A percentile compares a stretch with the other conserved stretches of the same genome.
Evolutionary conservation across 2,329 filamentous ascomycete species (phyloP).

Genomic region (Botrytis fabae): DNA sequence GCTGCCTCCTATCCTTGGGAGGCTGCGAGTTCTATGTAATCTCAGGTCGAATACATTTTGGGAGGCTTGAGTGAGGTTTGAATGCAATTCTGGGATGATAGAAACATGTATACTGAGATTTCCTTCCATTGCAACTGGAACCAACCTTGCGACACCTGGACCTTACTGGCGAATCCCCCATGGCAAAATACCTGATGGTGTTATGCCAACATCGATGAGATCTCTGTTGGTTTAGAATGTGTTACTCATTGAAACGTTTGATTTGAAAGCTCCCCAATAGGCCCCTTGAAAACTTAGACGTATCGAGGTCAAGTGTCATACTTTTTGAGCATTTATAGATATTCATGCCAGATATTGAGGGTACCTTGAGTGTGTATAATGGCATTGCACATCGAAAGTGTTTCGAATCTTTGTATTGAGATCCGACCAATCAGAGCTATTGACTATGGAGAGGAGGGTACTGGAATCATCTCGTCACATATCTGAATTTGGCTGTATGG

Average conservation of each 20-base stretch:
- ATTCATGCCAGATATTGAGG: neutral
- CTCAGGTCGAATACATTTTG: neutral
- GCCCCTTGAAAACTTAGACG: neutral
- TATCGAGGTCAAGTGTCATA: neutral
- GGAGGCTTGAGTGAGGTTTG: neutral
- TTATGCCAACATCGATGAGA: neutral
- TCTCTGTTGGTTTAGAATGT: neutral
- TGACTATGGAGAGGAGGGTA: neutral
- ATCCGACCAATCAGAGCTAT: neutral
- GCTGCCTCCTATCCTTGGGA: too few relatives aligned
- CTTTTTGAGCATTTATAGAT: neutral
- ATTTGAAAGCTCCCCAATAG: neutral
- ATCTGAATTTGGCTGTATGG: too few relatives aligned
- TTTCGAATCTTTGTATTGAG: neutral
- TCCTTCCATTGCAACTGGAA: neutral
- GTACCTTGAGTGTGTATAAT: neutral
- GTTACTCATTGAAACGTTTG: neutral
- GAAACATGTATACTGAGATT: neutral
- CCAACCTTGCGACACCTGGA: neutral
- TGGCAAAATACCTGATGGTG: neutral
- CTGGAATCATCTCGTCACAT: neutral
- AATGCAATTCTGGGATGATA: neutral
- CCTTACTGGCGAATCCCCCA: neutral
- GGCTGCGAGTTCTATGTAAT: too few relatives aligned
- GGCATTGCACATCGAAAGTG: neutral